A percentile compares a stretch with the other conserved stretches of the same genome.
Evolutionary conservation across 768 basidiomycete genomes (phyloP).

Genomic region (Fistulinella prunicolor): DNA sequence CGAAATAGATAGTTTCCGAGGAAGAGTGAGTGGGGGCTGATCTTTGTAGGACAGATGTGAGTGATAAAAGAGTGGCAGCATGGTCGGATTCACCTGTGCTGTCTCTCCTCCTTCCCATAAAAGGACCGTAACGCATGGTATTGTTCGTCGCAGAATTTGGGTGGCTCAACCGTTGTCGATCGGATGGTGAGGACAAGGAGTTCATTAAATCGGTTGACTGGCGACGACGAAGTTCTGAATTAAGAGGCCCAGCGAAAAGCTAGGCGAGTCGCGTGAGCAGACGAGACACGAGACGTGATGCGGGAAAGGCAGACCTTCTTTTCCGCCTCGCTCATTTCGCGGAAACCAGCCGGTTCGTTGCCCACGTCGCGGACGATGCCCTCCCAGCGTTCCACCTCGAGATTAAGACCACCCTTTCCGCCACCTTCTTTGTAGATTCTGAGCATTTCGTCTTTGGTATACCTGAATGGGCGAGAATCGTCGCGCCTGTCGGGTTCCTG

Average conservation of each 20-base stretch:
- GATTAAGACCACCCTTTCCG: constrained; percentile 67
- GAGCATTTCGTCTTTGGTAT: constrained; percentile 82
- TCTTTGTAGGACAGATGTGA: constrained; percentile 41
- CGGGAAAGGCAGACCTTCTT: constrained; percentile 63
- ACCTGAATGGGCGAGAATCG: constrained; percentile 75
- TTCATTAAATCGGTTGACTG: constrained; percentile 74
- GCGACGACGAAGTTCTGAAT: constrained; percentile 85
- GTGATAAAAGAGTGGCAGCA: background rate
- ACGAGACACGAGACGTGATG: constrained; percentile 9
- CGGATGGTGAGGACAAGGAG: constrained; percentile 53
- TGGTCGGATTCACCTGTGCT: constrained; percentile 51
- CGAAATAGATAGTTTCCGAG: constrained; percentile 70
- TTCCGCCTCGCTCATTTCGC: constrained; percentile 79
- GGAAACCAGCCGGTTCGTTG: constrained; percentile 68
- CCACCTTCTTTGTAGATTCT: constrained; percentile 80
- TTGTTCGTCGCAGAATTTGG: constrained; percentile 44
- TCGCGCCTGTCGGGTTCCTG: constrained; percentile 57
- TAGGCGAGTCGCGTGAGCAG: constrained; percentile 38
- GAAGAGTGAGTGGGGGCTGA: constrained; percentile 49
- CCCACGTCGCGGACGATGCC: constrained; percentile 80
- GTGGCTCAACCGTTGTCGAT: constrained; percentile 58
- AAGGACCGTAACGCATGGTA: constrained; percentile 61
- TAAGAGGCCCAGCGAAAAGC: constrained; percentile 78
- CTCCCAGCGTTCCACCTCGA: constrained; percentile 88
- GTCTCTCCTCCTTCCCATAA: constrained; percentile 61